Evolutionary conservation across 2,329 filamentous ascomycete species (phyloP), one percentile per base, ranked within the genome.

Genomic region (Dactylellina haptotyla): DNA sequence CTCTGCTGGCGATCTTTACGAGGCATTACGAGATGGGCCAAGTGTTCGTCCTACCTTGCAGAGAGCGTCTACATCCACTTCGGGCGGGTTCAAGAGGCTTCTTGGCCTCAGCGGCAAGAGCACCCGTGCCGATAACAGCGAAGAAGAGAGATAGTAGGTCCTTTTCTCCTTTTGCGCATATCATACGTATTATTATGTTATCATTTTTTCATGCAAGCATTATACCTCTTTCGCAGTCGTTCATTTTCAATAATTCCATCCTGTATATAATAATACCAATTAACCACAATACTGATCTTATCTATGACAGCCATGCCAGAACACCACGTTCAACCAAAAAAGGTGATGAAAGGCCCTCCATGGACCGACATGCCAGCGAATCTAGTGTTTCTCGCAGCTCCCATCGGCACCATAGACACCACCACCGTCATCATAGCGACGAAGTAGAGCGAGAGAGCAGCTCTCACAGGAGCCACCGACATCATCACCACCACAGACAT

Each of bases 201-300:
- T 39, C 39, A 48, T 53, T 53, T 20, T 46, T 48, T 56, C 14
- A 46, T 69, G 32, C 43, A 12, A 45, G 26, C 25, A 23, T 46
- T 23, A 46, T 41, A 64, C 62, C 39, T 48, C 45, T 64, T 58
- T 23, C 45, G 45, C 53, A 56, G 43, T 53, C 53, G 14, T 50
- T 53, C 37, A 53, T 12, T 53, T 34, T 18, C 4, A 41, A 41
- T 14, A 41, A 41, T 8, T n/a, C 25, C 26, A 18, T 64, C 59
- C 45, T 72, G 67, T 72, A 72, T 59, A 72, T 72, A 72, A 72
- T 51, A 53, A 51, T 53, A 51, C 48, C 54, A 58, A 71, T 65
- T 30, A 56, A 72, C 59, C 54, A 72, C 50, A 20, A 43, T 65
- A 72, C 67, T 72, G 67, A 72, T 72, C 39, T 50, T 9, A 34